Percentiles rank a stretch among this genome's conserved stretches.
These are phyloP conservation scores for Arctium minus DNA, from an alignment of 129 eudicot species.

Conservation along the genomic window DNA sequence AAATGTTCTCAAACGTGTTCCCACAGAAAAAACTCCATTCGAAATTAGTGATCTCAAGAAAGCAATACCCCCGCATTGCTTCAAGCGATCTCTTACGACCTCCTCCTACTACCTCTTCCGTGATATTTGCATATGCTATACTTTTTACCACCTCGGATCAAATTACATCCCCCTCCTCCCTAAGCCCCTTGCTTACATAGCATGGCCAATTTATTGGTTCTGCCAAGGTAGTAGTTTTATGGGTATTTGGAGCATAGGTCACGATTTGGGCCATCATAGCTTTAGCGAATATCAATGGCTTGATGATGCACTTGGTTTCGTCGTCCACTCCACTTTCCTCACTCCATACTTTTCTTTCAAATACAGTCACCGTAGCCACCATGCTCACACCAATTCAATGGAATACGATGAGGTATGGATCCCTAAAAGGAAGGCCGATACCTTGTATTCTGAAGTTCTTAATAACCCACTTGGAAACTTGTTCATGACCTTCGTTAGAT, in stretches of 20 bases:
- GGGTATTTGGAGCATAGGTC: constrained; percentile 31
- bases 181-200: constrained; percentile 24
- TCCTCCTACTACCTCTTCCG: constrained; percentile 24
- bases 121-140: constrained; percentile 25
- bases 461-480: constrained; percentile 45
- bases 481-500: constrained; percentile 27
- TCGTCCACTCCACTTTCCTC: constrained; percentile 44
- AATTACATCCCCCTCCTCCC: constrained; percentile 23
- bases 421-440: constrained; percentile 42
- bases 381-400: constrained; percentile 56
- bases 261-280: constrained; percentile 22
- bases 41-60: background rate
- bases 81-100: background rate
- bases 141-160: constrained; percentile 17
- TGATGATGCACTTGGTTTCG: constrained; percentile 29
- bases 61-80: background rate
- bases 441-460: constrained; percentile 39
- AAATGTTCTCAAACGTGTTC: background rate
- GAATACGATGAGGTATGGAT: constrained; percentile 56
- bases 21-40: background rate
- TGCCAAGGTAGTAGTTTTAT: constrained; percentile 27
- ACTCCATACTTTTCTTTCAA: constrained; percentile 62
- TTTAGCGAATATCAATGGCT: constrained; percentile 23
- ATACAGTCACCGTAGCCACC: constrained; percentile 58
- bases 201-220: constrained; percentile 33